These are phyloP conservation scores for Misopates orontium DNA, from an alignment of 257 asterid species.

Conservation along the genomic window DNA sequence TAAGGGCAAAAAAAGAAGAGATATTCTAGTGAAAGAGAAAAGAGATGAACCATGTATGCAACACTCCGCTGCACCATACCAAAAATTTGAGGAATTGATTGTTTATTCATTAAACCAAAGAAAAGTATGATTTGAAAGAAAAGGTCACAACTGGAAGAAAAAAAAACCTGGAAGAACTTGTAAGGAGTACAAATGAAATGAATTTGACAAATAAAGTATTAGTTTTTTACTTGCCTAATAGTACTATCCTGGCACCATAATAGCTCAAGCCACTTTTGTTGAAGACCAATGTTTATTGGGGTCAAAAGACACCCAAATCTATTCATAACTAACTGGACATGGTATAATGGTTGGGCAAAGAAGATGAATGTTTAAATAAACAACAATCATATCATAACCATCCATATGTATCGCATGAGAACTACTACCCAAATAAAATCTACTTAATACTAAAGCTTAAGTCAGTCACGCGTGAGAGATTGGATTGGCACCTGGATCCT, in stretches of 20 bases:
- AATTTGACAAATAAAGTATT: not conserved
- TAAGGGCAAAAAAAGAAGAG: not conserved
- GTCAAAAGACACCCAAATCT: not conserved
- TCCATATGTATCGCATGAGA: not conserved
- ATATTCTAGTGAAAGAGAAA: not conserved
- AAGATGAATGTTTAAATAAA: conserved; percentile 2
- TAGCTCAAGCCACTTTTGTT: conserved; percentile 12
- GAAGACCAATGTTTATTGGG: conserved; percentile 7
- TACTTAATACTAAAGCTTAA: conserved; percentile 10
- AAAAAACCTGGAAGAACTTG: not conserved
- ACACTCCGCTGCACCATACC: not conserved
- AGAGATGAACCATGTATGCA: not conserved
- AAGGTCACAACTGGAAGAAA: conserved; percentile 1
- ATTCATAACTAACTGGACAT: conserved; percentile 1
- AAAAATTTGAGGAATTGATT: conserved; percentile 1
- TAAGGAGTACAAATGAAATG: too few relatives aligned
- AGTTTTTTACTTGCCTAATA: conserved; percentile 19
- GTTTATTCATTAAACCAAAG: not conserved
- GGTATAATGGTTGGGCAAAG: not conserved
- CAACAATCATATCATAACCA: conserved; percentile 2
- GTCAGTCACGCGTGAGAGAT: conserved; percentile 19
- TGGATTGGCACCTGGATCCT: conserved; percentile 78
- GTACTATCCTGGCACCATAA: conserved; percentile 7
- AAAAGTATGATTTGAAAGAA: not conserved
- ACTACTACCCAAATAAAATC: conserved; percentile 9